These are phyloP conservation scores for Erythrobasidium hasegawianum DNA, from an alignment of 1,284 basidiomycete genomes.

Conservation along the genomic window DNA sequence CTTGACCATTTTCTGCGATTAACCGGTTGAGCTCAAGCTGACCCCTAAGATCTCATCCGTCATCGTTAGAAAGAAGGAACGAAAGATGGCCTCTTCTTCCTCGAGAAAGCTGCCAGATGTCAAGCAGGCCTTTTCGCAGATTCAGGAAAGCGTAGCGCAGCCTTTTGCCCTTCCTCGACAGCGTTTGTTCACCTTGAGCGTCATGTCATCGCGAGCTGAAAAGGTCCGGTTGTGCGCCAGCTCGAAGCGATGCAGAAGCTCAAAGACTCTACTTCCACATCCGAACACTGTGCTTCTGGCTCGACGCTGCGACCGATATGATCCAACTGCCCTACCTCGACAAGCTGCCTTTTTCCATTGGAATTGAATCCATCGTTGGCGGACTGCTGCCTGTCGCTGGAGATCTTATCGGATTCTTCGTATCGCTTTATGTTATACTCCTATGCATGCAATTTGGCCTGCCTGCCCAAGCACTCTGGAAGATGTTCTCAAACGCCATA, in stretches of 20 bases:
- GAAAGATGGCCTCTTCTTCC: too few species aligned
- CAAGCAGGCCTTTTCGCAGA: constrained; percentile 16
- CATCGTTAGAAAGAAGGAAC: too few species aligned
- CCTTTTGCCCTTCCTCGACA: constrained; percentile 25
- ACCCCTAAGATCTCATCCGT: too few species aligned
- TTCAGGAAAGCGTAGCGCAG: constrained; percentile 24
- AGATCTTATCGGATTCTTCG: constrained; percentile 26
- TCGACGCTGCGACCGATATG: constrained; percentile 29
- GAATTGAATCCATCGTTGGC: constrained; percentile 29
- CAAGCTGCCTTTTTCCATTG: constrained; percentile 31
- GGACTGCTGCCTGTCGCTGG: constrained; percentile 20
- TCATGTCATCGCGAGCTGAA: too few species aligned
- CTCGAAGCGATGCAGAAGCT: constrained; percentile 22
- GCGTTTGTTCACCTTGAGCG: too few species aligned
- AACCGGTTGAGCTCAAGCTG: too few species aligned
- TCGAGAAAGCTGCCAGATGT: constrained; percentile 11
- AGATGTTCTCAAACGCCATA: constrained; percentile 27
- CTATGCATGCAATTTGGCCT: constrained; percentile 35
- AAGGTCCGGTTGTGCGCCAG: too few species aligned
- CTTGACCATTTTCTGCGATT: constrained; percentile 17
- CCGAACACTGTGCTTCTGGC: constrained; percentile 31
- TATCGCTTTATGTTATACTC: constrained; percentile 22
- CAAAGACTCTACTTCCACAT: constrained; percentile 33
- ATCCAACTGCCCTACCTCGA: constrained; percentile 24
- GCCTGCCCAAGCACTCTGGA: constrained; percentile 18